Conservation (phyloP, 2,329 filamentous ascomycete species). For the Lasiodiplodia sp. region DNA sequence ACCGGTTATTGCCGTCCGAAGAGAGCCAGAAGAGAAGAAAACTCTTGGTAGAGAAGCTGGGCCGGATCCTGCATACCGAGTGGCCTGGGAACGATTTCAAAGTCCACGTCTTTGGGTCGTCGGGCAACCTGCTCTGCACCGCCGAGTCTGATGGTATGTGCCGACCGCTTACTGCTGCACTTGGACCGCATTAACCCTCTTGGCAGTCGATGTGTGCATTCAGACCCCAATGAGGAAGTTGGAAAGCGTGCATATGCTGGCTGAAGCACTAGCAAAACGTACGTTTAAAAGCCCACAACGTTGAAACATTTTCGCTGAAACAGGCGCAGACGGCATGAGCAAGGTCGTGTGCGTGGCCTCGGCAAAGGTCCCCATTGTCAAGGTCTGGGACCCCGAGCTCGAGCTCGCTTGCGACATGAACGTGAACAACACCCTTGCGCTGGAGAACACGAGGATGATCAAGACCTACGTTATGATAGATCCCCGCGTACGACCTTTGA, state of each 20-base stretch:
- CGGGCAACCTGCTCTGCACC: slow-evolving; percentile 91
- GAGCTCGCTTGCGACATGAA: slow-evolving; percentile 95
- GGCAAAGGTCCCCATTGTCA: slow-evolving; percentile 97
- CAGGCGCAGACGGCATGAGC: slow-evolving; percentile 83
- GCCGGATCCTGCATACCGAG: slow-evolving; percentile 84
- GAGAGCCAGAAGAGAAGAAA: slow-evolving; percentile 79
- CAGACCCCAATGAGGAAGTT: slow-evolving; percentile 88
- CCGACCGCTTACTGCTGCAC: slow-evolving; percentile 33
- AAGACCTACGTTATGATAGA: slow-evolving; percentile 96
- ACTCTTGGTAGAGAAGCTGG: slow-evolving; percentile 84
- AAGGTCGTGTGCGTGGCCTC: slow-evolving; percentile 93
- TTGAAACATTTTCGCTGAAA: slow-evolving; percentile 45
- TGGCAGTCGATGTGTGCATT: slow-evolving; percentile 92
- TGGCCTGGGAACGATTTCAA: slow-evolving; percentile 92
- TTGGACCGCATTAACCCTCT: slow-evolving; percentile 36
- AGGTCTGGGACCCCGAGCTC: slow-evolving; percentile 96
- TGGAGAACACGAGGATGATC: slow-evolving; percentile 98
- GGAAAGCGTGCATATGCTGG: slow-evolving; percentile 89
- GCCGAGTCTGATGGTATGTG: slow-evolving; percentile 90
- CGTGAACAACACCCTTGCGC: slow-evolving; percentile 92
- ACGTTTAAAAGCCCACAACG: slow-evolving; percentile 52
- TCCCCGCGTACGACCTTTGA: slow-evolving; percentile 85
- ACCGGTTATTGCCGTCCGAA: slow-evolving; percentile 80
- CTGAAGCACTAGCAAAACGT: slow-evolving; percentile 85
- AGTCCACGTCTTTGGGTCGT: slow-evolving; percentile 97